These are phyloP conservation scores for Pistacia integerrima DNA, from an alignment of 345 rosid species.

Conservation along the genomic window DNA sequence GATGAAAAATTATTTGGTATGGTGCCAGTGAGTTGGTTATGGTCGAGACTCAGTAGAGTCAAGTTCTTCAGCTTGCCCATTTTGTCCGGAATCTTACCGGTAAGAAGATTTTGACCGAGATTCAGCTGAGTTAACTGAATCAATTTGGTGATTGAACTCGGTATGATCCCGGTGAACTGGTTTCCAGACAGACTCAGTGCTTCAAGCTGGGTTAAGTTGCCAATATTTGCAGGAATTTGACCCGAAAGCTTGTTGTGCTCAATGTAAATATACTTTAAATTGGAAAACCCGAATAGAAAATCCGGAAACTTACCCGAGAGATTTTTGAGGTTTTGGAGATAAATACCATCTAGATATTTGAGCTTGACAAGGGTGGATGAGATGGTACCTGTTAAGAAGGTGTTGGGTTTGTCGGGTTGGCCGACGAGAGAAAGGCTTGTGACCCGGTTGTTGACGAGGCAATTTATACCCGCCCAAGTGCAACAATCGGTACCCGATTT, in stretches of 20 bases:
- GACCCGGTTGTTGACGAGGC: conserved; percentile 49
- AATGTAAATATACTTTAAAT: conserved; percentile 51
- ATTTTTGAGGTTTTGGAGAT: conserved; percentile 46
- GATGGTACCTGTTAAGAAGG: conserved; percentile 60
- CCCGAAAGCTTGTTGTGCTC: conserved; percentile 73
- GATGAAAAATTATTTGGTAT: conserved; percentile 61
- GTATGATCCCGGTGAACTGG: conserved; percentile 62
- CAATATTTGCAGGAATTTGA: conserved; percentile 46
- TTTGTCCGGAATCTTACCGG: conserved; percentile 55
- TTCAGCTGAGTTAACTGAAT: conserved; percentile 50
- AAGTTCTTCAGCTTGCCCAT: conserved; percentile 46
- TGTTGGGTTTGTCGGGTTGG: conserved; percentile 35
- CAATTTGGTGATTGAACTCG: conserved; percentile 51
- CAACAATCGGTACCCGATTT: conserved; percentile 77
- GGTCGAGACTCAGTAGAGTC: conserved; percentile 27
- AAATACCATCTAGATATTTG: conserved; percentile 49
- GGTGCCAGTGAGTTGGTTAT: conserved; percentile 58
- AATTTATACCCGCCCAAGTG: conserved; percentile 53
- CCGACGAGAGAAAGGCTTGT: conserved; percentile 36
- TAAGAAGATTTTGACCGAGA: conserved; percentile 51
- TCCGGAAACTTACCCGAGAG: conserved; percentile 72
- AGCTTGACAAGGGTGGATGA: conserved; percentile 57
- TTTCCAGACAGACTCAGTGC: conserved; percentile 57
- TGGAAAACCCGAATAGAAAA: conserved; percentile 49
- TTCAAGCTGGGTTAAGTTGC: conserved; percentile 40